These are phyloP conservation scores for Phylloporus sp. DNA, from an alignment of 768 basidiomycete species.

Conservation along the genomic window DNA sequence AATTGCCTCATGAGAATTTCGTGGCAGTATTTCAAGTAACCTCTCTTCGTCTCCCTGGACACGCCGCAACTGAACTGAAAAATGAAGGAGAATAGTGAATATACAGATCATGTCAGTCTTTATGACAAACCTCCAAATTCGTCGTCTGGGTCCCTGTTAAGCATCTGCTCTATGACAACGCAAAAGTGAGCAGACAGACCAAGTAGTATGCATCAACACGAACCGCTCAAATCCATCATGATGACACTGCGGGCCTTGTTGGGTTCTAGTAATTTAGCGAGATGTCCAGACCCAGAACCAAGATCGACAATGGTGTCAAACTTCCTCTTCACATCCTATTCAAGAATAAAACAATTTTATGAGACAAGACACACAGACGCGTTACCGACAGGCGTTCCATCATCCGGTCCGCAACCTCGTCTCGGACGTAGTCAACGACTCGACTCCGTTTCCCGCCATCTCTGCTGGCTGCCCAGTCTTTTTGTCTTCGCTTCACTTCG, in stretches of 20 bases:
- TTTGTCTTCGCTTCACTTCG: conserved; percentile 69
- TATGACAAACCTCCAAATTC: conserved; percentile 70
- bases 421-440: conserved; percentile 86
- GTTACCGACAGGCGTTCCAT: conserved; percentile 84
- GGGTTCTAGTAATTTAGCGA: conserved; percentile 74
- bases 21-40: conserved; percentile 59
- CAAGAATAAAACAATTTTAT: not conserved
- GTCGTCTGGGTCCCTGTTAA: conserved; percentile 72
- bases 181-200: conserved; percentile 2
- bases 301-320: conserved; percentile 82
- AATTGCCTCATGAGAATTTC: conserved; percentile 83
- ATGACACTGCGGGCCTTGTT: conserved; percentile 66
- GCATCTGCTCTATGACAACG: conserved; percentile 49
- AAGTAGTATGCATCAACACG: conserved; percentile 17
- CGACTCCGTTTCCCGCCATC: conserved; percentile 59
- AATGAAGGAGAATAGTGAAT: conserved; percentile 1
- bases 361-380: conserved; percentile 6
- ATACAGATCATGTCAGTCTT: not conserved
- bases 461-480: conserved; percentile 62
- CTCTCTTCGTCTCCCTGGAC: conserved; percentile 83
- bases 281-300: conserved; percentile 88
- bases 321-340: conserved; percentile 85
- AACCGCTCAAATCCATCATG: conserved; percentile 89
- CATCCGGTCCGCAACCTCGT: conserved; percentile 88
- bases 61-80: conserved; percentile 70